Conservation (phyloP, 495 filamentous ascomycete species). For the Recurvomyces mirabilis region DNA sequence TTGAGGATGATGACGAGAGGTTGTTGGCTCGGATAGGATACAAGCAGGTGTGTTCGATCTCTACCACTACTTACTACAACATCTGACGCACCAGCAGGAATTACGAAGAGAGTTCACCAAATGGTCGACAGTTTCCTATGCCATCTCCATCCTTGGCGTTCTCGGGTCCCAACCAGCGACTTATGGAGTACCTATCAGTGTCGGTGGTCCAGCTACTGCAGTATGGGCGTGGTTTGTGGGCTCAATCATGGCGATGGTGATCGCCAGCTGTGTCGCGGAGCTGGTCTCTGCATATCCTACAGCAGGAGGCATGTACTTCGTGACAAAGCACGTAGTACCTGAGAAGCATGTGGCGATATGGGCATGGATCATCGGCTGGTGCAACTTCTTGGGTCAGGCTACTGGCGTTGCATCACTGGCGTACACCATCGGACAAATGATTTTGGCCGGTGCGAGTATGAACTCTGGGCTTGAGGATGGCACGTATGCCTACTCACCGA, state of each 20-base stretch:
- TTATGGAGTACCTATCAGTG: conserved; percentile 48
- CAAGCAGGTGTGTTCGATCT: conserved; percentile 44
- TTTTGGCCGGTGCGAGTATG: conserved; percentile 56
- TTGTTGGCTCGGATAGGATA: conserved; percentile 58
- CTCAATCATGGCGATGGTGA: conserved; percentile 55
- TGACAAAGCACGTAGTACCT: conserved; percentile 34
- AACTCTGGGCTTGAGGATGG: conserved; percentile 35
- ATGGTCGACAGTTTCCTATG: conserved; percentile 66
- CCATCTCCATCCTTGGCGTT: conserved; percentile 60
- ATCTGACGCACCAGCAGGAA: conserved; percentile 32
- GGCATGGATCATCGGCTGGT: conserved; percentile 50
- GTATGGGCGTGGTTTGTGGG: conserved; percentile 66
- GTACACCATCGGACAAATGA: conserved; percentile 57
- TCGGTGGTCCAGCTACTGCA: conserved; percentile 58
- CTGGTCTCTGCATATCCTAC: conserved; percentile 45
- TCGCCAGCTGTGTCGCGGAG: conserved; percentile 51
- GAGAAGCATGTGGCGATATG: conserved; percentile 36
- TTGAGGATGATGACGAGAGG: conserved; percentile 54
- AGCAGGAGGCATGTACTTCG: conserved; percentile 42
- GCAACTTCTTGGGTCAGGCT: conserved; percentile 57
- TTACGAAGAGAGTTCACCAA: conserved; percentile 56
- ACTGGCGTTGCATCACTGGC: conserved; percentile 55
- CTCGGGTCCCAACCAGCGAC: conserved; percentile 61
- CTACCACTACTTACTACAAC: neutral
- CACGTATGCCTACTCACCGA: conserved; percentile 36